Evolutionary conservation across 768 basidiomycete genomes (phyloP).

Genomic region (Lyophyllum decastes): DNA sequence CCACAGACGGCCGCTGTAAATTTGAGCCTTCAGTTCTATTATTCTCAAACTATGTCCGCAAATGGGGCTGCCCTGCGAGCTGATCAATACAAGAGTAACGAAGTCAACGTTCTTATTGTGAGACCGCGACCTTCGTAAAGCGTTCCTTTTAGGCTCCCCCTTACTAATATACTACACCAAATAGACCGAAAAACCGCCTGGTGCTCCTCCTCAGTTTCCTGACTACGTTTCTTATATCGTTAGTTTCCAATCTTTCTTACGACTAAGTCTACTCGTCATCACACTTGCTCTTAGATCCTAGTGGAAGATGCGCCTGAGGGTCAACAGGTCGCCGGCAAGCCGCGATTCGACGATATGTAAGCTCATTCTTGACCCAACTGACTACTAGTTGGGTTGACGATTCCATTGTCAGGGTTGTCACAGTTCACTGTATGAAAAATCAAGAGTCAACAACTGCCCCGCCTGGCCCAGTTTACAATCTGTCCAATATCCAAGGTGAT

Average conservation of each 20-base stretch:
- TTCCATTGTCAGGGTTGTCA: constrained; percentile 2
- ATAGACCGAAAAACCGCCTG: constrained; percentile 7
- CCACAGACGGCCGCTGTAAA: constrained; percentile 7
- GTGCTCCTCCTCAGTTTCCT: constrained; percentile 13
- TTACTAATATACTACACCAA: not conserved
- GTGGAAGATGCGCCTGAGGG: constrained; percentile 10
- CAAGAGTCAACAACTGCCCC: not conserved
- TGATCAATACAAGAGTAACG: constrained; percentile 12
- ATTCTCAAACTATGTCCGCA: not conserved
- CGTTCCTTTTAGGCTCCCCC: not conserved
- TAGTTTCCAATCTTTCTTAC: not conserved
- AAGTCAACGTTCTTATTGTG: constrained; percentile 13
- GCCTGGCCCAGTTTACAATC: constrained; percentile 7
- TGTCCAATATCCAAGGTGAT: constrained; percentile 18
- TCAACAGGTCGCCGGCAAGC: not conserved
- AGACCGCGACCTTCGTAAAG: not conserved
- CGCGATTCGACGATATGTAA: constrained; percentile 17
- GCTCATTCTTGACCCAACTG: not conserved
- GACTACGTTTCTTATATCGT: constrained; percentile 16
- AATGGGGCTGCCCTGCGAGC: constrained; percentile 1
- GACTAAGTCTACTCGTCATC: not conserved
- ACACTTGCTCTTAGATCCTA: not conserved
- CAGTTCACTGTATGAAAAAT: constrained; percentile 7
- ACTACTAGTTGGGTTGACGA: not conserved
- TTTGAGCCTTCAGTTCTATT: constrained; percentile 10